Conservation (phyloP, 2,329 filamentous ascomycete genomes). For the Penicillium sp. region DNA sequence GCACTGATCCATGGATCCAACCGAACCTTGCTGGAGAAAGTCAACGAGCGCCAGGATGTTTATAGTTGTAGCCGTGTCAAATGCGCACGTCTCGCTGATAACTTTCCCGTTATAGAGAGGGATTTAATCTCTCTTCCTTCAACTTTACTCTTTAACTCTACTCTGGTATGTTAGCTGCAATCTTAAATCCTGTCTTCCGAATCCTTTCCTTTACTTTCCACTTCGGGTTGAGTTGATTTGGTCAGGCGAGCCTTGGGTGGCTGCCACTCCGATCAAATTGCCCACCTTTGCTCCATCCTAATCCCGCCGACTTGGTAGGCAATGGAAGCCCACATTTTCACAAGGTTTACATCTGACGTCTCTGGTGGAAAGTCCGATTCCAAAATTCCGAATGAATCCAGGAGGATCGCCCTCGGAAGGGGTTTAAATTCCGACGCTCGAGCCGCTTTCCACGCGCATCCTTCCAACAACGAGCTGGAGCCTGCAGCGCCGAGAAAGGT, state of each 20-base stretch:
- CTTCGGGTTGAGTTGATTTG: neutral
- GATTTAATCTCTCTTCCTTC: neutral
- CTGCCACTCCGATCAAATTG: neutral
- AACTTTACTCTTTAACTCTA: neutral
- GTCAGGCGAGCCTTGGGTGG: neutral
- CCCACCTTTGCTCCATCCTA: neutral
- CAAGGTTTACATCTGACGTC: too few species aligned
- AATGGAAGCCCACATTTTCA: too few species aligned
- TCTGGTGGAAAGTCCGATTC: too few species aligned
- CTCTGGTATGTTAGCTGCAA: too few species aligned
- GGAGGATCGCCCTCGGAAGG: conserved; percentile 6
- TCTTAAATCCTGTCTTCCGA: neutral
- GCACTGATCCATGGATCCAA: too few species aligned
- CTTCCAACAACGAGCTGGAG: neutral
- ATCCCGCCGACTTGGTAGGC: too few species aligned
- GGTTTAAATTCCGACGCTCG: conserved; percentile 12
- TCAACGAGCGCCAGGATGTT: too few species aligned
- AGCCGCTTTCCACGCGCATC: conserved; percentile 2
- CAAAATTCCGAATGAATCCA: neutral
- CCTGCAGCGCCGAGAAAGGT: neutral
- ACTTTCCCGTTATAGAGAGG: neutral
- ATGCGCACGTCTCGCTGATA: too few species aligned
- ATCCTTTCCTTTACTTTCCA: neutral
- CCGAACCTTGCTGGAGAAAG: too few species aligned
- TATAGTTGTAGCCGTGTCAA: too few species aligned